Conservation (phyloP, 305 asterid species). For the Plantago coronopus region DNA sequence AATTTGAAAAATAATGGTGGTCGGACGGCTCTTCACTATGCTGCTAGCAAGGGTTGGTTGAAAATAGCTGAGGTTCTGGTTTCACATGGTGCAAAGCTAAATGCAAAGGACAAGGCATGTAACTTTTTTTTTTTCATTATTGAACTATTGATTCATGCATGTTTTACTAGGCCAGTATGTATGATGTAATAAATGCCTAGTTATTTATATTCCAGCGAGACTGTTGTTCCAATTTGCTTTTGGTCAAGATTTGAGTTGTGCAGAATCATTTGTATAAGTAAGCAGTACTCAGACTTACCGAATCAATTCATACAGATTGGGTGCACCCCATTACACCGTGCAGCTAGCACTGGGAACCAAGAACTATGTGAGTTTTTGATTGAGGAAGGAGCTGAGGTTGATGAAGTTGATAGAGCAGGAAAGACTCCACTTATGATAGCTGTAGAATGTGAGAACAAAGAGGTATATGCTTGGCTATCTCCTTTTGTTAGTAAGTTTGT, state of each 20-base stretch:
- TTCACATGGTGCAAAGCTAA: conserved; percentile 74
- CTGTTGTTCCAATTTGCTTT: background rate
- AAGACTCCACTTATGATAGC: conserved; percentile 93
- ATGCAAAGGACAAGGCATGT: conserved; percentile 79
- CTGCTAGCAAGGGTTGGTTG: conserved; percentile 86
- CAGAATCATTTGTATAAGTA: background rate
- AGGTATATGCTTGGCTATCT: conserved; percentile 38
- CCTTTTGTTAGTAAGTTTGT: conserved; percentile 9
- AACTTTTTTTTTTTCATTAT: conserved; percentile 23
- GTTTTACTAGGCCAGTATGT: background rate
- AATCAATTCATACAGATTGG: conserved; percentile 53
- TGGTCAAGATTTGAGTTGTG: background rate
- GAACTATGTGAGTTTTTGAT: conserved; percentile 67
- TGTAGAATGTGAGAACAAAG: conserved; percentile 65
- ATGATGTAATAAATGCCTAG: background rate
- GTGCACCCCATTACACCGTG: conserved; percentile 94
- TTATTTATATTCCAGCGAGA: background rate
- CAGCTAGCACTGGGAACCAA: conserved; percentile 82
- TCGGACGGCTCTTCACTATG: conserved; percentile 90
- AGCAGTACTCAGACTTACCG: background rate
- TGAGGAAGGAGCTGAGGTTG: conserved; percentile 94
- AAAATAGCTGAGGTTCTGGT: conserved; percentile 72
- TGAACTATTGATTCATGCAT: conserved; percentile 15
- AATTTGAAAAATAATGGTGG: conserved; percentile 74
- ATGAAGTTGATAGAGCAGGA: conserved; percentile 77